Percentiles rank a stretch among this genome's conserved stretches.
Conservation (phyloP, 2,329 filamentous ascomycete species). For the Fusarium sp. region DNA sequence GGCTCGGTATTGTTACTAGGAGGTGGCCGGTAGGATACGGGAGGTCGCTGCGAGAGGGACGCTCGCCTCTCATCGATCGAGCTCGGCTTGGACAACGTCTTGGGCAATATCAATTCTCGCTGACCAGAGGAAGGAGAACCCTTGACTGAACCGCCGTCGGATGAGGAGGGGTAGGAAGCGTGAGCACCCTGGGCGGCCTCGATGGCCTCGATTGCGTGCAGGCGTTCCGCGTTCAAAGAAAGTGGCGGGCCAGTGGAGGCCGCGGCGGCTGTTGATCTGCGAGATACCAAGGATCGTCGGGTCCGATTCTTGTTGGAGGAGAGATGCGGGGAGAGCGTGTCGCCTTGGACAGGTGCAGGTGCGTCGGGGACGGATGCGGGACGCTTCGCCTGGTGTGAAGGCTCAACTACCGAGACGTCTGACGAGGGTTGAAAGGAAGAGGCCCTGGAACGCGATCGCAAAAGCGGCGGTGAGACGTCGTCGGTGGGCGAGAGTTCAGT, state of each 20-base stretch:
- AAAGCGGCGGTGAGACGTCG: constrained; percentile 33
- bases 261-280: constrained; percentile 51
- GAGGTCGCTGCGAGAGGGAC: constrained; percentile 55
- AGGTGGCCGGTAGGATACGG: constrained; percentile 63
- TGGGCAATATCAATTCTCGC: constrained; percentile 61
- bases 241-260: constrained; percentile 47
- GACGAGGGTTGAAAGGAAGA: constrained; percentile 49
- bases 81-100: constrained; percentile 52
- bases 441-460: constrained; percentile 49
- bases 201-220: constrained; percentile 47
- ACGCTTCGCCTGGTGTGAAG: constrained; percentile 39
- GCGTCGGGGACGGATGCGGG: constrained; percentile 42
- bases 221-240: constrained; percentile 48
- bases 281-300: constrained; percentile 54
- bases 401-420: constrained; percentile 31
- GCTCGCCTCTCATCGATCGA: constrained; percentile 62
- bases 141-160: constrained; percentile 36
- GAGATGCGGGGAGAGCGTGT: constrained; percentile 41
- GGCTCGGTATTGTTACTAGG: constrained; percentile 48
- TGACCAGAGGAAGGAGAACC: constrained; percentile 51
- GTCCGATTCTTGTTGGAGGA: constrained; percentile 48
- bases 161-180: constrained; percentile 29
- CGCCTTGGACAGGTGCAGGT: constrained; percentile 37
- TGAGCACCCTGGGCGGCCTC: constrained; percentile 30
- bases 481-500: constrained; percentile 19